Conservation (phyloP, 2,329 filamentous ascomycete genomes). For the Hypomyces rosellus region DNA sequence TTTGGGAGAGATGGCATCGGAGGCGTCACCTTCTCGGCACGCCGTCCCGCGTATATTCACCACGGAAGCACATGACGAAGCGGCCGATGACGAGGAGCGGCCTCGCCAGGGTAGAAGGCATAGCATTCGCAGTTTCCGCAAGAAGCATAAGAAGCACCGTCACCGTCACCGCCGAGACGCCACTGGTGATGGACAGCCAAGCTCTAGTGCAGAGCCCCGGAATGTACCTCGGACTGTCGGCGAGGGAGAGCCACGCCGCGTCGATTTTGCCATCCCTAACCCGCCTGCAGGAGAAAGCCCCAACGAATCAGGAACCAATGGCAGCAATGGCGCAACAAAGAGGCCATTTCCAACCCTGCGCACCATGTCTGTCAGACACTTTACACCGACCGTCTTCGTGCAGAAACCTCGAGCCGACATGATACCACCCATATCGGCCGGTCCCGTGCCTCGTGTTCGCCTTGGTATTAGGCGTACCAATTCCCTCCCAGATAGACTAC, state of each 20-base stretch:
- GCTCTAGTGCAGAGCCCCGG: constrained; percentile 26
- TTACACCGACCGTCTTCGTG: constrained; percentile 66
- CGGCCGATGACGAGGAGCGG: constrained; percentile 38
- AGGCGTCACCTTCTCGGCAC: constrained; percentile 32
- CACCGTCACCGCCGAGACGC: constrained; percentile 26
- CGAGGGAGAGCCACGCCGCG: constrained; percentile 44
- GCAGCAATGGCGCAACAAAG: constrained; percentile 16
- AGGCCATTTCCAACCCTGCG: constrained; percentile 51
- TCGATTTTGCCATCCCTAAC: constrained; percentile 48
- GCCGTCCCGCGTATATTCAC: constrained; percentile 31
- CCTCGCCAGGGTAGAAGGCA: constrained; percentile 28
- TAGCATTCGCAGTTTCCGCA: constrained; percentile 30
- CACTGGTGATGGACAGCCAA: constrained; percentile 21
- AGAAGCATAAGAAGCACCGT: constrained; percentile 41
- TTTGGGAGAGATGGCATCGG: constrained; percentile 33
- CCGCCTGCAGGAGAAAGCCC: constrained; percentile 22
- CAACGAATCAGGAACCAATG: constrained; percentile 16
- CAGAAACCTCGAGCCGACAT: constrained; percentile 32
- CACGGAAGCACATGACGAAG: constrained; percentile 36
- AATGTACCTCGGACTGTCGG: constrained; percentile 12
- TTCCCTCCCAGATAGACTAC: constrained; percentile 65
- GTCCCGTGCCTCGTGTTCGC: constrained; percentile 50
- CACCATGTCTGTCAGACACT: constrained; percentile 57
- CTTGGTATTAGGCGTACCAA: constrained; percentile 66
- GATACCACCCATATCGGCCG: constrained; percentile 25